Evolutionary conservation across 163 green algal genomes (phyloP), one percentile per base, ranked within the genome.

Genomic region (Prototheca stagnorum): DNA sequence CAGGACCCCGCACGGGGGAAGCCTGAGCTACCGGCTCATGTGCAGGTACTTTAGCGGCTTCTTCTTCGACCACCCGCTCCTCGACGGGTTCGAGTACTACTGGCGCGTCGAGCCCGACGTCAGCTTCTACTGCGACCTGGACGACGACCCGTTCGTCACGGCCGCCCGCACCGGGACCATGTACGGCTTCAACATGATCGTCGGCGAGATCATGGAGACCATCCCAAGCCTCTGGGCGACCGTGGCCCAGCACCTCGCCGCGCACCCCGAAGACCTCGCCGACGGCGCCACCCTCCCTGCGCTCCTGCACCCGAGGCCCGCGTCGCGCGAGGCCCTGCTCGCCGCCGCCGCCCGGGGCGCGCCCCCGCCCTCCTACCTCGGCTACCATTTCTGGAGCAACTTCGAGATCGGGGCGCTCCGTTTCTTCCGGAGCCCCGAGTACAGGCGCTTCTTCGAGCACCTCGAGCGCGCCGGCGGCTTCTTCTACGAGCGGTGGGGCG

Each of bases 81-180:
- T 72, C 25, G 33, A 21, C 14, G 54, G 54, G 19, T 65, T 65
- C 47, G 63, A 72, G 26, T 72, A 53, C 33, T 72, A 68, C 54
- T 72, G 63, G 63, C 57, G 63, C 15, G 56, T 72, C 31, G 63
- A 72, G 51, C 64, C 64, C 12, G 55, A 56, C 11, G 59, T 73
- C 16, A 34, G 59, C 36, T 72, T 65, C 50, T 63, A 61, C 29
- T 72, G 63, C 40, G 37, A 62, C 37, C 33, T 72, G 23, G 46
- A 47, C 16, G 50, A 54, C 21, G 63, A 72, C 49, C 63, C 63
- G 6, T 58, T 52, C 22, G 5, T 35, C 3, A 20, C n/a, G 0
- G 46, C 56, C 47, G n/a, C 17, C 11, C 33, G 15, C 2, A 8
- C 5, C 12, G 46, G 53, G 15, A 37, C 59, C n/a, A 53, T 55